Percentiles rank a stretch among this genome's conserved stretches.
Evolutionary conservation across 352 stramenopile genomes (phyloP).

Genomic region (Phytophthora meadii): DNA sequence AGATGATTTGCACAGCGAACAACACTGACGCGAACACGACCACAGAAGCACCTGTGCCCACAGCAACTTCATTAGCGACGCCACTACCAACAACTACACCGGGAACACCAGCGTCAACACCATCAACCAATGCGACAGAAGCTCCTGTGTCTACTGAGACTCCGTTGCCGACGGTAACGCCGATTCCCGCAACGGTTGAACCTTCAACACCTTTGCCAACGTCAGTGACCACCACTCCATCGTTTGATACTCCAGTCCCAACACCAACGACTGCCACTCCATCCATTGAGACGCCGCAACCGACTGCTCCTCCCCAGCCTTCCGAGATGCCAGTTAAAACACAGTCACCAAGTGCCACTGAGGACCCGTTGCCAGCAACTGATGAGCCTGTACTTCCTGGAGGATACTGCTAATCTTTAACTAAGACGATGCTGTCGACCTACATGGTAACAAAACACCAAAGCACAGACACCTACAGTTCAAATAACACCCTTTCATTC

Average conservation of each 20-base stretch:
- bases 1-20: constrained; percentile 38
- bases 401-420: constrained; percentile 15
- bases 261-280: neutral
- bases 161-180: neutral
- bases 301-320: neutral
- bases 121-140: neutral
- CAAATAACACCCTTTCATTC: constrained; percentile 39
- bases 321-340: neutral
- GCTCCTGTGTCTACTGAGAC: neutral
- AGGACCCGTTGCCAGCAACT: neutral
- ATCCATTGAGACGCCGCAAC: neutral
- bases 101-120: neutral
- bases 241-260: neutral
- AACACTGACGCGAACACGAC: constrained; percentile 14
- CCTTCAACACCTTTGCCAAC: constrained; percentile 17
- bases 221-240: constrained; percentile 1
- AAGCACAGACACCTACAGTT: constrained; percentile 8
- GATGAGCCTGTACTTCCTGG: constrained; percentile 26
- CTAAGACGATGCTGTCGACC: neutral
- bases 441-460: constrained; percentile 2
- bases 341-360: neutral
- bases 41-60: constrained; percentile 3
- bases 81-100: neutral
- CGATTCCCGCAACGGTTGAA: neutral
- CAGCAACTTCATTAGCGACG: neutral